These are phyloP conservation scores for Phytophthora pisi DNA, from an alignment of 352 stramenopile species.

Conservation along the genomic window DNA sequence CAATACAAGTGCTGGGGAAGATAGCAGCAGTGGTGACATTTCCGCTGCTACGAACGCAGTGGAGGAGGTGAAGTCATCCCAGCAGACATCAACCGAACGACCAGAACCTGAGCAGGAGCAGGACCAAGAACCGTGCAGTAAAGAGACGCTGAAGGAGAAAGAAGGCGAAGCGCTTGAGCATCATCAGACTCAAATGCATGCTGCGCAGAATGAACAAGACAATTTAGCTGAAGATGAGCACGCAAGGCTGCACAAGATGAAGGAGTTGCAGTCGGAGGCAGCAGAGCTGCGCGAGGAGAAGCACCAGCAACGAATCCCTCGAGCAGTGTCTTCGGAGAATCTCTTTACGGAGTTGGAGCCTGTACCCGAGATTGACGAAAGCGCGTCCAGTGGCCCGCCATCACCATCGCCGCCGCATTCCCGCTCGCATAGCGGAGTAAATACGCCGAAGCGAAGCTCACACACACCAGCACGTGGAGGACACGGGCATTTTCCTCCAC, in stretches of 20 bases:
- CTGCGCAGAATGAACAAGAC: slow-evolving; percentile 10
- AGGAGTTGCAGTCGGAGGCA: slow-evolving; percentile 18
- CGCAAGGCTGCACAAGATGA: slow-evolving; percentile 23
- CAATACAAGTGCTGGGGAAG: slow-evolving; percentile 26
- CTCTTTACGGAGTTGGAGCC: slow-evolving; percentile 51
- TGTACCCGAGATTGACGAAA: slow-evolving; percentile 61
- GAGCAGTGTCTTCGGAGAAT: slow-evolving; percentile 30
- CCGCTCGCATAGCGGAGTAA: slow-evolving; percentile 31
- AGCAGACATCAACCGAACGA: slow-evolving; percentile 16
- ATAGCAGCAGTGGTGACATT: slow-evolving; percentile 24
- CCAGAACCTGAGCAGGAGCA: slow-evolving; percentile 41
- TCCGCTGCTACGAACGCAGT: slow-evolving; percentile 4
- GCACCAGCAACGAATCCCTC: slow-evolving; percentile 29
- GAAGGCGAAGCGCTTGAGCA: background rate
- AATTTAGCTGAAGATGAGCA: slow-evolving; percentile 18
- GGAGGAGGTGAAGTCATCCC: slow-evolving; percentile 14
- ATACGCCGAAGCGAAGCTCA: slow-evolving; percentile 23
- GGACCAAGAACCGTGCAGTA: slow-evolving; percentile 33
- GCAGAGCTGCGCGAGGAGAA: slow-evolving; percentile 30
- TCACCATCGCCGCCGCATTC: slow-evolving; percentile 34
- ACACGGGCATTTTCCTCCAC: slow-evolving; percentile 23
- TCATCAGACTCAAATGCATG: slow-evolving; percentile 12
- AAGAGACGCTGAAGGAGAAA: slow-evolving; percentile 5
- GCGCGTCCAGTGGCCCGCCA: slow-evolving; percentile 35
- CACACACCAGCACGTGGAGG: slow-evolving; percentile 13